phyloP scores from a whole-genome alignment of 441 rosid genomes.

The Manihot esculenta region DNA sequence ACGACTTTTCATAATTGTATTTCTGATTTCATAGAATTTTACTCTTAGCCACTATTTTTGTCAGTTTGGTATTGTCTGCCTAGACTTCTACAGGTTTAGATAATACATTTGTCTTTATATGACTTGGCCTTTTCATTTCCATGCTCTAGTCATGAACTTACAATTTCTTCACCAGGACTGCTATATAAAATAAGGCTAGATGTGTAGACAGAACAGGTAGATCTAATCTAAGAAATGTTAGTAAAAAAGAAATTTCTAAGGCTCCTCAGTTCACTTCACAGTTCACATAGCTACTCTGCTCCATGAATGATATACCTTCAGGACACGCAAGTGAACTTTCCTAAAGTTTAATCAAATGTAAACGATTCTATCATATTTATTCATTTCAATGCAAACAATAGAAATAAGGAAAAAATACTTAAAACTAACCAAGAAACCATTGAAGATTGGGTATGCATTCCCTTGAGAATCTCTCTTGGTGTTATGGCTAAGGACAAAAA shows the following conservation, averaged over 20 bases:
- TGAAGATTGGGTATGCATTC: slow-evolving; percentile 59
- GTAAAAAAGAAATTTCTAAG: background rate
- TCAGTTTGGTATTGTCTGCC: background rate
- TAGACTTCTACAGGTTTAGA: background rate
- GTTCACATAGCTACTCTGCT: background rate
- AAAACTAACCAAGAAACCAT: slow-evolving; percentile 67
- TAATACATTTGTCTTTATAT: background rate
- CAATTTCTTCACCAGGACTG: background rate
- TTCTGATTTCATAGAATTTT: background rate
- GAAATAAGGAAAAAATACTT: background rate
- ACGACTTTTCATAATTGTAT: background rate
- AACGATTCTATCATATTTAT: background rate
- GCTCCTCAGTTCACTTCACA: background rate
- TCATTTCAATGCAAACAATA: background rate
- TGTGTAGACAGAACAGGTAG: background rate
- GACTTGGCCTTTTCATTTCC: background rate
- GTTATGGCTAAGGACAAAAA: slow-evolving; percentile 69
- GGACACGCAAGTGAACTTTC: background rate
- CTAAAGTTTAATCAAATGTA: background rate
- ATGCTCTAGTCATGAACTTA: background rate
- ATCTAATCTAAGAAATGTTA: background rate
- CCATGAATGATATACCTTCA: background rate
- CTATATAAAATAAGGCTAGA: background rate
- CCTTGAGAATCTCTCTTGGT: slow-evolving; percentile 63
- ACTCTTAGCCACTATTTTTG: background rate